These are phyloP conservation scores for Daldinia decipiens DNA, from an alignment of 495 filamentous ascomycete genomes.

Conservation along the genomic window DNA sequence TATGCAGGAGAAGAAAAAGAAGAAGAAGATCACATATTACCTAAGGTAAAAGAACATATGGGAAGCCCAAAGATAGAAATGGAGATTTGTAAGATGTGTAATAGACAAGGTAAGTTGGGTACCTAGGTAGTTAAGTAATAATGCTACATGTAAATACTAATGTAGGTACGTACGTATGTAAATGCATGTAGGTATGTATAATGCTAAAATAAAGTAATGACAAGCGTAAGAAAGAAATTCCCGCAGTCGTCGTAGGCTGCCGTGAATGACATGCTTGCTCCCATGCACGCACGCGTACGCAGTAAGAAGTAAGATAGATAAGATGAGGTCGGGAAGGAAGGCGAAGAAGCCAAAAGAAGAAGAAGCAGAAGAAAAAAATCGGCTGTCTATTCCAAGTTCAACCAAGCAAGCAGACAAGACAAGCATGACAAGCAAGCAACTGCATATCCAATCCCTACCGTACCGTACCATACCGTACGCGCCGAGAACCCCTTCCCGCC, in stretches of 20 bases:
- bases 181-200: too few species aligned
- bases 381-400: slow-evolving; percentile 29
- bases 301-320: background rate
- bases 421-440: slow-evolving; percentile 6
- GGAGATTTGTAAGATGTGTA: background rate
- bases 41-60: background rate
- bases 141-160: background rate
- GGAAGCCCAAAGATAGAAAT: background rate
- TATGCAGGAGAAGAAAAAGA: background rate
- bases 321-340: background rate
- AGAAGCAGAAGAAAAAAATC: slow-evolving; percentile 8
- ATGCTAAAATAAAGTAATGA: background rate
- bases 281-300: background rate
- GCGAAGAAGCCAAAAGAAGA: background rate
- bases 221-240: background rate
- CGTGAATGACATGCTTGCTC: background rate
- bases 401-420: background rate
- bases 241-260: background rate
- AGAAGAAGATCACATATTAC: background rate
- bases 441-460: background rate
- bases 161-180: background rate
- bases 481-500: slow-evolving; percentile 17
- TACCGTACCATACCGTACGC: background rate
- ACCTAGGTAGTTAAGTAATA: too few species aligned
- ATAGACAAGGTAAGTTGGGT: background rate